These are phyloP conservation scores for Kluyveromyces nonfermentans DNA, from an alignment of 805 yeast genomes.

Conservation along the genomic window DNA sequence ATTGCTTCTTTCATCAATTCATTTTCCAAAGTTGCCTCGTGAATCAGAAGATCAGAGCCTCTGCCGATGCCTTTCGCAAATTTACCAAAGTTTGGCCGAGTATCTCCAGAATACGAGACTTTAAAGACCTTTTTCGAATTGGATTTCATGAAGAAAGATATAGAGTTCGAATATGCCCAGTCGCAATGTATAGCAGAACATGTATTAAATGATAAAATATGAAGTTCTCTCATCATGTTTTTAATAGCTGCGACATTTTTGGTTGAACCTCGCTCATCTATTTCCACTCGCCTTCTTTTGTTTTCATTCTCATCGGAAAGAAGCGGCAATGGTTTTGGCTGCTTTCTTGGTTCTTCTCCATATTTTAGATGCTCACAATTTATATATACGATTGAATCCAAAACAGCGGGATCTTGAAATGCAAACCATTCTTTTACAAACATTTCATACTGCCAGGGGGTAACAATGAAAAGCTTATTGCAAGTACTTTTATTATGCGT, in stretches of 20 bases:
- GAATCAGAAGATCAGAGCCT: conserved; percentile 66
- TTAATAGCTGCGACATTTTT: conserved; percentile 25
- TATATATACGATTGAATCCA: conserved; percentile 39
- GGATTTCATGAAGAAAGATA: conserved; percentile 35
- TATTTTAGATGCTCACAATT: conserved; percentile 52
- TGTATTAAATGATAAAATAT: conserved; percentile 40
- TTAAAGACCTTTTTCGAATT: conserved; percentile 37
- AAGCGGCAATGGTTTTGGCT: conserved; percentile 24
- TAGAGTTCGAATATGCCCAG: conserved; percentile 62
- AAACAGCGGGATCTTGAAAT: conserved; percentile 35
- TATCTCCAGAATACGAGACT: conserved; percentile 89
- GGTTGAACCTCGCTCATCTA: conserved; percentile 15
- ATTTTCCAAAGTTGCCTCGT: conserved; percentile 89
- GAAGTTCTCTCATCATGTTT: conserved; percentile 34
- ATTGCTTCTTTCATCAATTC: conserved; percentile 68
- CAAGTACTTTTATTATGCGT: conserved; percentile 30
- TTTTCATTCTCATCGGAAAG: conserved; percentile 3
- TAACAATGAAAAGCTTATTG: conserved; percentile 43
- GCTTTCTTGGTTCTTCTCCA: conserved; percentile 28
- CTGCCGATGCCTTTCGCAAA: conserved; percentile 58
- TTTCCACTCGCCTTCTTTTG: conserved; percentile 18
- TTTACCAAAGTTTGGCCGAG: conserved; percentile 59
- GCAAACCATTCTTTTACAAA: conserved; percentile 64
- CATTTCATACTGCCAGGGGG: conserved; percentile 65
- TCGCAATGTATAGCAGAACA: conserved; percentile 81